Evolutionary conservation across 164 flowering plant genomes (phyloP).

Genomic region (Vitis vinifera): DNA sequence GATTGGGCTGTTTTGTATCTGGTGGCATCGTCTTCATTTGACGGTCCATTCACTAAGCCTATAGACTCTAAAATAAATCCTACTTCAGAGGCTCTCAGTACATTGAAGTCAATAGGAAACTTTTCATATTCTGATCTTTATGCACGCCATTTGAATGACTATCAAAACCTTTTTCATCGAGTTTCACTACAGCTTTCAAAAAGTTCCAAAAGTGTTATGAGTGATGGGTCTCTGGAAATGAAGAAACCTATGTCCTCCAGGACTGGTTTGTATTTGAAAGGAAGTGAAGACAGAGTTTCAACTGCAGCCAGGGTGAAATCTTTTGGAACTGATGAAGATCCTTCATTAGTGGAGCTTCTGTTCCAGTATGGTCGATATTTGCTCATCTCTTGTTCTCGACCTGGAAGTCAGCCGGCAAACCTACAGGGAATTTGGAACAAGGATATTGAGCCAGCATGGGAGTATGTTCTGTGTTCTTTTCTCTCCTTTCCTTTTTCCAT

Average conservation of each 20-base stretch:
- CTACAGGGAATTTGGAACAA: slow-evolving; percentile 96
- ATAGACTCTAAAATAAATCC: slow-evolving; percentile 75
- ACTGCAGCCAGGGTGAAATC: slow-evolving; percentile 81
- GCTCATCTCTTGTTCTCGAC: slow-evolving; percentile 87
- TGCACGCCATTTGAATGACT: slow-evolving; percentile 77
- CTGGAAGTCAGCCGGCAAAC: slow-evolving; percentile 88
- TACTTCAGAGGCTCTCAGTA: slow-evolving; percentile 34
- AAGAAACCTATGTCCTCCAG: slow-evolving; percentile 12
- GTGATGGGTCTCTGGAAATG: slow-evolving; percentile 14
- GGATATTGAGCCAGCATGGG: slow-evolving; percentile 86
- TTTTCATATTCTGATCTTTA: slow-evolving; percentile 70
- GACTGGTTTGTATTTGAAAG: slow-evolving; percentile 5
- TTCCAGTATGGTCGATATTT: slow-evolving; percentile 95
- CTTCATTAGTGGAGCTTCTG: slow-evolving; percentile 81
- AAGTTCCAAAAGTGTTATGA: slow-evolving; percentile 33
- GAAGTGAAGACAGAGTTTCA: slow-evolving; percentile 25
- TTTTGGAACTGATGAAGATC: slow-evolving; percentile 86
- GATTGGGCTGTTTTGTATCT: slow-evolving; percentile 73
- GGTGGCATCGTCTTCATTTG: slow-evolving; percentile 80
- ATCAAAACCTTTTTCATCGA: slow-evolving; percentile 82
- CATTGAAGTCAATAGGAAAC: slow-evolving; percentile 33
- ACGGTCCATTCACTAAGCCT: slow-evolving; percentile 76
- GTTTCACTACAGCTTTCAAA: slow-evolving; percentile 78
- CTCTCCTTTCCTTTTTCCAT: not conserved
- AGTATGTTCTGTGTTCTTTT: slow-evolving; percentile 48